These are phyloP conservation scores for Ceriops zippeliana DNA, from an alignment of 345 rosid genomes.

Conservation along the genomic window DNA sequence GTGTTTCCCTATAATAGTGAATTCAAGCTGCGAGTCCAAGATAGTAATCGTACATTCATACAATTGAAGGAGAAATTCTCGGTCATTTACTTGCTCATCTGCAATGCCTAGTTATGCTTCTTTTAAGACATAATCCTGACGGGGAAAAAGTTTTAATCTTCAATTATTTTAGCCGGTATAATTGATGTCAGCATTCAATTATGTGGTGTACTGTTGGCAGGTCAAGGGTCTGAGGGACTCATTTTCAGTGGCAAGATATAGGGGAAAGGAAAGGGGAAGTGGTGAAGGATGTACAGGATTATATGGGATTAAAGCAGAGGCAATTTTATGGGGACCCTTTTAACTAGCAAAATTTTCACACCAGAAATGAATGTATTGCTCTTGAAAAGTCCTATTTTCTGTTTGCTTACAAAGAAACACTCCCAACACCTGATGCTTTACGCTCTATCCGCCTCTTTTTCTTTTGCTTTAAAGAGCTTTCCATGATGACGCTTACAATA, in stretches of 20 bases:
- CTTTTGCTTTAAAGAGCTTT: slow-evolving; percentile 38
- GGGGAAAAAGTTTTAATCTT: not conserved
- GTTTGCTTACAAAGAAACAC: slow-evolving; percentile 19
- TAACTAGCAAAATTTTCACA: slow-evolving; percentile 23
- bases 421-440: slow-evolving; percentile 24
- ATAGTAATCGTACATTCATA: too few species aligned
- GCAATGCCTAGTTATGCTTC: too few species aligned
- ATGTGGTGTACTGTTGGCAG: not conserved
- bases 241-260: not conserved
- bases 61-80: too few species aligned
- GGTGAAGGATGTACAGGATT: not conserved
- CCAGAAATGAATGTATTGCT: slow-evolving; percentile 15
- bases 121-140: not conserved
- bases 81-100: too few species aligned
- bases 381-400: slow-evolving; percentile 41
- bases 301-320: slow-evolving; percentile 19
- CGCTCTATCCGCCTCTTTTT: slow-evolving; percentile 28
- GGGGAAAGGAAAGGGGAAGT: not conserved
- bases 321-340: slow-evolving; percentile 23
- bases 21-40: too few species aligned
- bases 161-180: not conserved
- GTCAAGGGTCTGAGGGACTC: not conserved
- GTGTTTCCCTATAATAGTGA: too few species aligned
- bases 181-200: not conserved
- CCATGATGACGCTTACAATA: slow-evolving; percentile 33